Percentiles rank a stretch among this genome's conserved stretches.
These are phyloP conservation scores for Salix udensis DNA, from an alignment of 345 rosid species.

Conservation along the genomic window DNA sequence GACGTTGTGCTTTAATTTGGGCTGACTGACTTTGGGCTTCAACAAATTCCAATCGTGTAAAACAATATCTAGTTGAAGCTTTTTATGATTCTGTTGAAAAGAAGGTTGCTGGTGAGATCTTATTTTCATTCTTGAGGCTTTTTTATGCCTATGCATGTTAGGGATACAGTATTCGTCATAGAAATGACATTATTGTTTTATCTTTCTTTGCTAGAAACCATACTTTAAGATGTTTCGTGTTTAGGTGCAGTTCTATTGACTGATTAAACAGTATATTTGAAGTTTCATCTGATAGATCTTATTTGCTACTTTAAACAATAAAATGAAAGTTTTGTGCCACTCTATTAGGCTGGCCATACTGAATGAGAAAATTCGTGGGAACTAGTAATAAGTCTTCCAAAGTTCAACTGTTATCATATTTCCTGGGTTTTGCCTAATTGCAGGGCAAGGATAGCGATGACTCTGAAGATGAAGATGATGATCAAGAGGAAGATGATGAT, in stretches of 20 bases:
- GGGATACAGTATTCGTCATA: neutral
- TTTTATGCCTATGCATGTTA: neutral
- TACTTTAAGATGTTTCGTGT: neutral
- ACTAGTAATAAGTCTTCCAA: neutral
- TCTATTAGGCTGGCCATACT: neutral
- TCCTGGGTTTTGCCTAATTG: slow-evolving; percentile 4
- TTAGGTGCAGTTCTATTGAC: neutral
- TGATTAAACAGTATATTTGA: neutral
- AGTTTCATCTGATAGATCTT: neutral
- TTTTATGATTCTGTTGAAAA: neutral
- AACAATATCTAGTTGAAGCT: neutral
- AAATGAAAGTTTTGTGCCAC: neutral
- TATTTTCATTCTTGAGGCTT: neutral
- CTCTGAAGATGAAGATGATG: slow-evolving; percentile 50
- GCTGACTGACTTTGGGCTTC: neutral
- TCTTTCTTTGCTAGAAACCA: neutral
- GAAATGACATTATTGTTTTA: neutral
- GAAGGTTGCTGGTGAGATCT: neutral
- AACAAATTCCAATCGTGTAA: neutral
- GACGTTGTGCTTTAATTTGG: neutral
- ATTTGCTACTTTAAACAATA: neutral
- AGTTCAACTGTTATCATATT: neutral
- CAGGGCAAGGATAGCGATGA: slow-evolving; percentile 57
- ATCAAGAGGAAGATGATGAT: slow-evolving; percentile 33
- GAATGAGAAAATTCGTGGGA: neutral